Evolutionary conservation across 2,329 filamentous ascomycete species (phyloP).

Genomic region (Epicoccum sorghinum): DNA sequence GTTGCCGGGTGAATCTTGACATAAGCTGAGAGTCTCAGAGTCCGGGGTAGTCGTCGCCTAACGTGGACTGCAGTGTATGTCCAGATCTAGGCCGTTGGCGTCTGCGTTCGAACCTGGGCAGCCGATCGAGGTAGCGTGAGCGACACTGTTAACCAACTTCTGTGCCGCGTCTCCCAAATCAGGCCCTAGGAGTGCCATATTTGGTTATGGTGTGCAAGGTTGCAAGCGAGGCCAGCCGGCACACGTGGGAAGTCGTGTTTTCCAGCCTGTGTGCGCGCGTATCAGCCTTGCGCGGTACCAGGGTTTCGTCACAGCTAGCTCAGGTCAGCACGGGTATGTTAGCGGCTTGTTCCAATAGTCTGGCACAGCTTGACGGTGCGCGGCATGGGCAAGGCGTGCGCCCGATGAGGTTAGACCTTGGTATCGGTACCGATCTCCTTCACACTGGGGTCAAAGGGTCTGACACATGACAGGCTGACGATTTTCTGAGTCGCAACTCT

Average conservation of each 20-base stretch:
- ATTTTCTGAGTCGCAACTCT: not conserved
- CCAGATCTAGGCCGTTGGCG: constrained; percentile 1
- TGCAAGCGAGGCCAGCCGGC: not conserved
- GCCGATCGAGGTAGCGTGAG: not conserved
- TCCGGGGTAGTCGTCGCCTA: constrained; percentile 2
- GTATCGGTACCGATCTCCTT: not conserved
- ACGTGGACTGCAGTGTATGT: not conserved
- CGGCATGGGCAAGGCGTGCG: not conserved
- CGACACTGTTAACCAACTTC: not conserved
- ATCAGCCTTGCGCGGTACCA: constrained; percentile 13
- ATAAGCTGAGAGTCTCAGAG: not conserved
- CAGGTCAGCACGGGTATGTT: not conserved
- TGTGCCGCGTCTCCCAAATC: not conserved
- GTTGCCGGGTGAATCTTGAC: not conserved
- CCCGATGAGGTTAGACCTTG: not conserved
- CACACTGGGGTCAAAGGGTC: not conserved
- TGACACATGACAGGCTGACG: not conserved
- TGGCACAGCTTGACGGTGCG: constrained; percentile 5
- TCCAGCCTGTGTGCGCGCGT: not conserved
- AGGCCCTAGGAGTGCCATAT: not conserved
- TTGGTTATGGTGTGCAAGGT: not conserved
- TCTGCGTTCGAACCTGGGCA: not conserved
- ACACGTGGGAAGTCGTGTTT: constrained; percentile 6
- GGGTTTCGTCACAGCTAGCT: constrained; percentile 2
- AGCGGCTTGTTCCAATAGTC: constrained; percentile 14